Conservation (phyloP, 768 basidiomycete species). For the Glaciozyma antarctica region DNA sequence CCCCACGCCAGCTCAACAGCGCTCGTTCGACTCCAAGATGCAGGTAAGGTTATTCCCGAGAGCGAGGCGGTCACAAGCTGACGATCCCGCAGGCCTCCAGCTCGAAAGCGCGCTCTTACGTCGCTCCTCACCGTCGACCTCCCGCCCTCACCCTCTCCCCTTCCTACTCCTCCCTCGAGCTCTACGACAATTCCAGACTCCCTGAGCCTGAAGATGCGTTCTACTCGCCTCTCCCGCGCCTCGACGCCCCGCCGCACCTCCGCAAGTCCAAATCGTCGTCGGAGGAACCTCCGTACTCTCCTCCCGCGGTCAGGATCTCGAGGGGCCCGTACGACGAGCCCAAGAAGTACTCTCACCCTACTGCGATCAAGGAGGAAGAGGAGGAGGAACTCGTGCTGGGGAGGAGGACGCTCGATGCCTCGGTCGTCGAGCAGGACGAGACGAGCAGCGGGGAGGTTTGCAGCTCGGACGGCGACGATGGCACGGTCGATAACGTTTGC, state of each 20-base stretch:
- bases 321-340: slow-evolving; percentile 4
- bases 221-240: neutral
- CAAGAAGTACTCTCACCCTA: neutral
- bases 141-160: neutral
- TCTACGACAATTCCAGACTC: neutral
- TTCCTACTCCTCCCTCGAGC: neutral
- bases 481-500: neutral
- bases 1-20: neutral
- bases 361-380: neutral
- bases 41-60: neutral
- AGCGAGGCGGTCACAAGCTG: neutral
- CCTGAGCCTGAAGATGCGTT: neutral
- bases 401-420: neutral
- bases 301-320: neutral
- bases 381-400: neutral
- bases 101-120: neutral
- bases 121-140: slow-evolving; percentile 1
- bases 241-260: neutral
- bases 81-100: neutral
- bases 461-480: neutral
- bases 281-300: neutral
- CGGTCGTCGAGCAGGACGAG: neutral
- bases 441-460: neutral
- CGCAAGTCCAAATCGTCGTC: neutral
- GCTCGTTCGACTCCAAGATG: neutral